phyloP scores from a whole-genome alignment of 2,329 filamentous ascomycete species.

The Aureobasidium subglaciale region DNA sequence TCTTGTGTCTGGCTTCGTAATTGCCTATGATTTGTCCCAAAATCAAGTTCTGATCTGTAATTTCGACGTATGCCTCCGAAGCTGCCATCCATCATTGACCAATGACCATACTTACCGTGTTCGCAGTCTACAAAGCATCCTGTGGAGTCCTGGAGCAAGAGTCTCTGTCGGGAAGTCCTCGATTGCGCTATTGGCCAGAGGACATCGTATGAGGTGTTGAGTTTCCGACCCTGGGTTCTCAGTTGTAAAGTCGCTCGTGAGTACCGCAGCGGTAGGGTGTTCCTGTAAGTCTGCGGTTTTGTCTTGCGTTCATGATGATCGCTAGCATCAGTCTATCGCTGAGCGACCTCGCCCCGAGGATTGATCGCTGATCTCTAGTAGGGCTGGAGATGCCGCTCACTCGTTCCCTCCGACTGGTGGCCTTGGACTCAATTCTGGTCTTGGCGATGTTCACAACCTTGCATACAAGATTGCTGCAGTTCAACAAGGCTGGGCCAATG shows the following conservation, averaged over 20 bases:
- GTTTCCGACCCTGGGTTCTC: slow-evolving; percentile 36
- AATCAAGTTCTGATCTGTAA: slow-evolving; percentile 41
- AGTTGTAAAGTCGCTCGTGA: slow-evolving; percentile 36
- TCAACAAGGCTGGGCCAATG: slow-evolving; percentile 26
- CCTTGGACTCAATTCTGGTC: slow-evolving; percentile 28
- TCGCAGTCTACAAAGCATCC: slow-evolving; percentile 27
- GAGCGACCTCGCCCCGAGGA: too few species aligned
- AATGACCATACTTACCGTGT: not conserved
- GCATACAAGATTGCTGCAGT: slow-evolving; percentile 34
- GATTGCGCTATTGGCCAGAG: slow-evolving; percentile 29
- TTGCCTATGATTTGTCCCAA: slow-evolving; percentile 36
- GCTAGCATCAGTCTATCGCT: too few species aligned
- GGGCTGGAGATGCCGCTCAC: slow-evolving; percentile 29
- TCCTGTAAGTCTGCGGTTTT: slow-evolving; percentile 28
- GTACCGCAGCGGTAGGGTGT: slow-evolving; percentile 32
- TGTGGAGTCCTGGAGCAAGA: slow-evolving; percentile 31
- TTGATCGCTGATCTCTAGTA: too few species aligned
- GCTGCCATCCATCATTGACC: too few species aligned
- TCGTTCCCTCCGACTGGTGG: slow-evolving; percentile 31
- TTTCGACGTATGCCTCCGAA: slow-evolving; percentile 27
- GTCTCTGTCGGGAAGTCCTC: slow-evolving; percentile 28
- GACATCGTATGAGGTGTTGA: slow-evolving; percentile 33
- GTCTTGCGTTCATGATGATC: too few species aligned
- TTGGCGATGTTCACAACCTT: slow-evolving; percentile 30
- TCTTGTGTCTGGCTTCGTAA: slow-evolving; percentile 37